Base-by-base conservation (phyloP, 805 yeast species). In the Wickerhamomyces ciferrii region DNA sequence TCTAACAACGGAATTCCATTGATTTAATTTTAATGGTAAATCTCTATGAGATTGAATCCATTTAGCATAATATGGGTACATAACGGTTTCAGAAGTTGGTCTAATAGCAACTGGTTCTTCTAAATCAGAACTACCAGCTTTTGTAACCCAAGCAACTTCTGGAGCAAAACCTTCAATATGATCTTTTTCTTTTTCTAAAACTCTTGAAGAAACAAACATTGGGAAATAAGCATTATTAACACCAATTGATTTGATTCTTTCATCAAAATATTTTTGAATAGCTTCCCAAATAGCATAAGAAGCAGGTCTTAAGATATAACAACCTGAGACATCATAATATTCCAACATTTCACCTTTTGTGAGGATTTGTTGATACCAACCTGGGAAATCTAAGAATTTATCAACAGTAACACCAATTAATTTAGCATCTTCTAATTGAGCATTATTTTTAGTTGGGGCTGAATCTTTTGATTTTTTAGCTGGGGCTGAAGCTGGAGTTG, bases 81-180 rank as follows among this genome's bases (percentile, higher is more conserved):
- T 94, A 66, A 94, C 99, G 45, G 99, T 94, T 70, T 94, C 99
- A 19, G 97, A 91, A 35, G 99, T 94, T 63, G 99, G 99, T 75
- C 99, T 87, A 58, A 94, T 94, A 52, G 99, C 99, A 61, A 94
- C 89, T 60, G 96, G 98, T 73, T 94, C 99, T 47, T 95, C 99
- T 59, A 94, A 77, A 43, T 94, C 98, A 31, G 96, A 85, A 29
- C 72, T 67, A 60, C 99, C 99, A 45, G 99, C 99, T 61, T 76
- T 82, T 47, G 99, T 94, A 56, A 94, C 99, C 99, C 99, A 94
- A 23, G 99, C 99, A 47, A 94, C 99, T 71, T 94, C 99, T 23
- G 99, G 99, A 41, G 99, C 99, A 67, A 94, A 94, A 40, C 99
- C 99, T 70, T 94, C 99, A 58, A 94, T 81, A 66, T 94, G 99